phyloP scores from a whole-genome alignment of 2,329 filamentous ascomycete genomes.

The Drechslerella dactyloides region DNA sequence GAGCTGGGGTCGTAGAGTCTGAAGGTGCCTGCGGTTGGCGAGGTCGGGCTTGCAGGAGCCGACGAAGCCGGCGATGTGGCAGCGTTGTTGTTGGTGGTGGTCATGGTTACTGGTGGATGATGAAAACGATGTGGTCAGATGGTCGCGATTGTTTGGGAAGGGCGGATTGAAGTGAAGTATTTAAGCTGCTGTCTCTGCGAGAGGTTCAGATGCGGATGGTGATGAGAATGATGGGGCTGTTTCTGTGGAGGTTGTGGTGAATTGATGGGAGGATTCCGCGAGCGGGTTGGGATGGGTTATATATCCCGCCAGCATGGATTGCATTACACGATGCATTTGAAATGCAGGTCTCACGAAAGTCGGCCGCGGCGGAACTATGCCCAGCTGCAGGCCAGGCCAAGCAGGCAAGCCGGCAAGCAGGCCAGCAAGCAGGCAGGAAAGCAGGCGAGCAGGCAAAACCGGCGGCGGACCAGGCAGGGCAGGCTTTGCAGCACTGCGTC shows the following conservation, averaged over 20 bases:
- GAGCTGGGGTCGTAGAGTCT: conserved; percentile 37
- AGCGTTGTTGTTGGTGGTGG: conserved; percentile 16
- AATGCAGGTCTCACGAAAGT: too few relatives aligned
- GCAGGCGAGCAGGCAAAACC: background rate
- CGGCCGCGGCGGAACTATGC: too few relatives aligned
- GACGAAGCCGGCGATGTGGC: conserved; percentile 7
- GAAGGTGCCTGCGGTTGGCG: conserved; percentile 36
- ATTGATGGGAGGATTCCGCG: too few relatives aligned
- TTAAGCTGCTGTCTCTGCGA: too few relatives aligned
- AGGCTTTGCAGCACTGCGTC: background rate
- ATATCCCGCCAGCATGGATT: background rate
- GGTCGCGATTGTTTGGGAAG: too few relatives aligned
- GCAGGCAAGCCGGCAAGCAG: background rate
- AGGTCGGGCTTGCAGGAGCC: conserved; percentile 41
- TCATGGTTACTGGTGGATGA: conserved; percentile 12
- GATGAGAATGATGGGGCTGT: too few relatives aligned
- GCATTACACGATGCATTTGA: background rate
- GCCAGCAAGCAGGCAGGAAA: background rate
- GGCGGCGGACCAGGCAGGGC: conserved; percentile 7
- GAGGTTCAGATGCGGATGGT: too few relatives aligned
- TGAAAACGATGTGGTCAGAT: too few relatives aligned
- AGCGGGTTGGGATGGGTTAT: too few relatives aligned
- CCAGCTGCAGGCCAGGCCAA: too few relatives aligned
- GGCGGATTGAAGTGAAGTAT: too few relatives aligned
- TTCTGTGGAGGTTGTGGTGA: too few relatives aligned